These are phyloP conservation scores for Melanopsichium pennsylvanicum DNA, from an alignment of 1,284 basidiomycete genomes.

Conservation along the genomic window DNA sequence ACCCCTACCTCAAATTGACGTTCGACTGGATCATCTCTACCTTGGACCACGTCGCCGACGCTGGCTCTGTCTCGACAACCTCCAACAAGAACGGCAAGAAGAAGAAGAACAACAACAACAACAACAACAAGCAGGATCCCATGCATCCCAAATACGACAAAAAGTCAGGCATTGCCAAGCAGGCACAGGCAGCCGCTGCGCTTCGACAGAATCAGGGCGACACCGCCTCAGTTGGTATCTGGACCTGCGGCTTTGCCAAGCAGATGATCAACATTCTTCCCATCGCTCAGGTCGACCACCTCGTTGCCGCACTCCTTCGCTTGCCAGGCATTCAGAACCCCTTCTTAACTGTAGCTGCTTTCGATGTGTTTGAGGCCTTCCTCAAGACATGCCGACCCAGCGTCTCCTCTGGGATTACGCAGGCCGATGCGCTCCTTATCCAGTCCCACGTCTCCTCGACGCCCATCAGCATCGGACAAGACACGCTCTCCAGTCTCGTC, in stretches of 20 bases:
- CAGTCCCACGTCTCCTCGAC: slow-evolving; percentile 26
- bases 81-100: too few species aligned
- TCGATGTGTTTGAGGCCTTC: slow-evolving; percentile 63
- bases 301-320: slow-evolving; percentile 49
- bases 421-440: slow-evolving; percentile 27
- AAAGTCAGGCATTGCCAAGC: slow-evolving; percentile 56
- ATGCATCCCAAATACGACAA: slow-evolving; percentile 58
- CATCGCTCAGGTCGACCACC: slow-evolving; percentile 39
- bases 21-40: slow-evolving; percentile 79
- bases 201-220: slow-evolving; percentile 55
- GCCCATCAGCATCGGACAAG: slow-evolving; percentile 30
- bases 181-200: slow-evolving; percentile 54
- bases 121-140: slow-evolving; percentile 72
- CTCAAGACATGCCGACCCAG: slow-evolving; percentile 52
- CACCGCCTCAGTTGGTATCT: slow-evolving; percentile 59
- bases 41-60: slow-evolving; percentile 75
- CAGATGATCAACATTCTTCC: slow-evolving; percentile 50
- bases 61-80: slow-evolving; percentile 67
- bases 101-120: slow-evolving; percentile 69
- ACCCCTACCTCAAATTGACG: slow-evolving; percentile 81
- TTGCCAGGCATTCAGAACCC: slow-evolving; percentile 61
- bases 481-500: slow-evolving; percentile 35
- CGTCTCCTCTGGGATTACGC: slow-evolving; percentile 24
- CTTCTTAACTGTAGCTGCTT: slow-evolving; percentile 60
- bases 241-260: slow-evolving; percentile 61